Base-by-base conservation (phyloP, 441 rosid genomes). In the Erodium moschatum region DNA sequence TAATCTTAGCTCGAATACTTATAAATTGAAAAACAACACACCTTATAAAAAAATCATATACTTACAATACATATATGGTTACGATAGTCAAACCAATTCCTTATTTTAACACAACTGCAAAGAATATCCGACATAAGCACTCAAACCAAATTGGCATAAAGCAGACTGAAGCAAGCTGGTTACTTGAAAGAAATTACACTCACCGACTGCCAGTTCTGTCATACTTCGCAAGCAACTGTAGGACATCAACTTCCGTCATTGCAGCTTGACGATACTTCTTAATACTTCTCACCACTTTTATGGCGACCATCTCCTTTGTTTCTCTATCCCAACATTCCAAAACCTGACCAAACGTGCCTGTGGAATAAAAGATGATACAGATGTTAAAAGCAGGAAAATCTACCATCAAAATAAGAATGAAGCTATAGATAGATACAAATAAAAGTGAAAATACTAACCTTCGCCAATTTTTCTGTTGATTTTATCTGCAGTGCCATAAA, bases 61-160 rank as follows among this genome's bases (percentile, higher is more conserved):
- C 82, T 89, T 88, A 82, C 97, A 83, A 90, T 92, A 87, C 98
- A 92, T 64, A 92, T 79, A 85, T 92, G 96, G 83, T 90, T 89
- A 82, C 96, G 96, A 85, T 90, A 92, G 89, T 92, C 96, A 90
- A 92, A 92, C 89, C 96, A 92, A 82, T 31, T 86, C 94, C 91
- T 88, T 79, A 92, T 90, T 86, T 89, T 97, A 81, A 92, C 98
- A 90, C 98, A 92, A 81, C 98, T 90, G 96, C 96, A 89, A 85
- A 76, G 87, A 92, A 87, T 82, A 31, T 31, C 35, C 35, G 71
- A 82, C 4, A 31, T 31, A 89, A 84, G 77, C 76, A 67, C 89
- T 83, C 80, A 81, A 79, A 87, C 83, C 80, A 78, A 74, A 31
- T 31, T 31, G 35, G 35, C 6, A 81, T 73, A 73, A 77, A 11